These are phyloP conservation scores for Phytophthora uliginosa DNA, from an alignment of 352 stramenopile genomes.

Conservation along the genomic window DNA sequence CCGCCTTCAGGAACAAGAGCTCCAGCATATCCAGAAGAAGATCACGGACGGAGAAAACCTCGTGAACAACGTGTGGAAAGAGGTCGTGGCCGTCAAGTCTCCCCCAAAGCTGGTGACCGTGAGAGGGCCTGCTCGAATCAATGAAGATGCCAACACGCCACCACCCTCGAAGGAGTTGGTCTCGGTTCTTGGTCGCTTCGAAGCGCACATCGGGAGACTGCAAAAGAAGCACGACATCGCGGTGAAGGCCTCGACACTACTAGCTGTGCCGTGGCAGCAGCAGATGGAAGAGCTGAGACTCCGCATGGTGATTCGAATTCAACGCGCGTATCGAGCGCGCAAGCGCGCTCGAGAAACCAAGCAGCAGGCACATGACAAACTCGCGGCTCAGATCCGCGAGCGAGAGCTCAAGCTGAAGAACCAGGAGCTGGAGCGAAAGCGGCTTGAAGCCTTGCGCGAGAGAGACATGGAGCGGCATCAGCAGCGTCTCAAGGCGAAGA, in stretches of 20 bases:
- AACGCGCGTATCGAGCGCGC: conserved; percentile 72
- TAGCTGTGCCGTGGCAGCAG: conserved; percentile 73
- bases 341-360: conserved; percentile 50
- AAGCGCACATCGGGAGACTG: conserved; percentile 58
- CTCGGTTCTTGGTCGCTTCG: conserved; percentile 73
- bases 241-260: conserved; percentile 57
- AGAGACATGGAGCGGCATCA: conserved; percentile 71
- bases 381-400: conserved; percentile 60
- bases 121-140: neutral
- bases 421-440: conserved; percentile 65
- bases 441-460: conserved; percentile 60
- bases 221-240: conserved; percentile 69
- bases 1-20: conserved; percentile 64
- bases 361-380: conserved; percentile 53
- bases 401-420: conserved; percentile 61
- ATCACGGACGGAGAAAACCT: conserved; percentile 56
- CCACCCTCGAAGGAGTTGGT: conserved; percentile 46
- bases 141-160: neutral
- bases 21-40: conserved; percentile 65
- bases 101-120: conserved; percentile 8
- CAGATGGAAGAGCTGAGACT: conserved; percentile 77
- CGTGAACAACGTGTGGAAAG: conserved; percentile 72
- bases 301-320: conserved; percentile 78
- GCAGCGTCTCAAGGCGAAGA: conserved; percentile 62
- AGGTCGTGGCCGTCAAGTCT: conserved; percentile 46